Percentiles rank a stretch among this genome's conserved stretches.
These are phyloP conservation scores for Chalciporus sphaerocephalus DNA, from an alignment of 768 basidiomycete species.

Conservation along the genomic window DNA sequence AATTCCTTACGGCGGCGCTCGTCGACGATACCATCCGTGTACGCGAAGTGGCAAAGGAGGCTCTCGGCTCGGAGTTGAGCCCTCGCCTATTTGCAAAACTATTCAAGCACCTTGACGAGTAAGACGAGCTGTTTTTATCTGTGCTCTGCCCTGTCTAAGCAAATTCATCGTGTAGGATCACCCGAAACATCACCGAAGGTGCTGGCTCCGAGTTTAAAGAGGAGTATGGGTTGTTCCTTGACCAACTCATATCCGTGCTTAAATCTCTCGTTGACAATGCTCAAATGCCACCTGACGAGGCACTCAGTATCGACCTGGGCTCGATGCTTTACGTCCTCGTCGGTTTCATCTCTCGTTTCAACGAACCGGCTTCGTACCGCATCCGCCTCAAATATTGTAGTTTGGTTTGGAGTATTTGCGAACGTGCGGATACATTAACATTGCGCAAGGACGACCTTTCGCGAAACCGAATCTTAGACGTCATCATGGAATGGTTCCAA, in stretches of 20 bases:
- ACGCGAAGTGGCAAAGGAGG: conserved; percentile 77
- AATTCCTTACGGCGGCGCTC: conserved; percentile 64
- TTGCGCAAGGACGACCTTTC: conserved; percentile 63
- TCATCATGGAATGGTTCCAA: conserved; percentile 76
- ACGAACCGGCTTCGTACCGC: conserved; percentile 50
- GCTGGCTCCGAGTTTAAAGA: conserved; percentile 40
- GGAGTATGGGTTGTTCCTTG: conserved; percentile 51
- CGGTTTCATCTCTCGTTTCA: conserved; percentile 60
- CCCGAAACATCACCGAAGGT: conserved; percentile 47
- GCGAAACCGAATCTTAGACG: conserved; percentile 70
- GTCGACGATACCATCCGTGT: conserved; percentile 58
- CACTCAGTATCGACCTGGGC: conserved; percentile 60
- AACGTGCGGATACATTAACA: conserved; percentile 54
- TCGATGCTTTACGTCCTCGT: conserved; percentile 57
- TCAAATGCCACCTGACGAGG: conserved; percentile 52
- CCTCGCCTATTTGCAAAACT: conserved; percentile 63
- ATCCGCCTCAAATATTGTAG: conserved; percentile 73
- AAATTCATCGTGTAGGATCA: conserved; percentile 37
- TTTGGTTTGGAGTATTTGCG: conserved; percentile 65
- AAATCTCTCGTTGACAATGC: conserved; percentile 76
- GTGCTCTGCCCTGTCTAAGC: not conserved
- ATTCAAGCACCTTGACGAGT: conserved; percentile 73
- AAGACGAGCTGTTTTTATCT: conserved; percentile 25
- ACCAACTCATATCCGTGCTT: conserved; percentile 74
- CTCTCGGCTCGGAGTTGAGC: conserved; percentile 74